phyloP scores from a whole-genome alignment of 1,139 yeast species.

The Protomyces arabidopsidicola region DNA sequence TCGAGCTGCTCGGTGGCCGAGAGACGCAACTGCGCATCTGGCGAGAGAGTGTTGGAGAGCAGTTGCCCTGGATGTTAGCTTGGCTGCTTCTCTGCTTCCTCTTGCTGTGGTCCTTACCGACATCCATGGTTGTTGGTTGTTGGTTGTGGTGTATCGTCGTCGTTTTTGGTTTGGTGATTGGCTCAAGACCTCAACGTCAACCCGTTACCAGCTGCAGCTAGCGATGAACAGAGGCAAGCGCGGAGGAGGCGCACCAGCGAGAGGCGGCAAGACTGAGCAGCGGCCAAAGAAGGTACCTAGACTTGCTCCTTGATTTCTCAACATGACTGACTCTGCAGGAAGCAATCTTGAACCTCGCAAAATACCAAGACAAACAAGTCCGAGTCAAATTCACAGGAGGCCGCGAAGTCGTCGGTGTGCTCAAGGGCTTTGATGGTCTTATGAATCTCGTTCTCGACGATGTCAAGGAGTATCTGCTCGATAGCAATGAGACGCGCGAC shows the following conservation, averaged over 20 bases:
- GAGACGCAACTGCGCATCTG: conserved; percentile 51
- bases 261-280: conserved; percentile 4
- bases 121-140: not conserved
- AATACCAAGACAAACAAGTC: conserved; percentile 67
- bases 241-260: conserved; percentile 50
- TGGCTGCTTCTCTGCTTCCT: not conserved
- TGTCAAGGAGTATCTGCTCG: conserved; percentile 59
- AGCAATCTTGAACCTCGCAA: conserved; percentile 77
- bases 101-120: not conserved
- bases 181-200: too few species aligned
- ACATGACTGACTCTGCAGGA: conserved; percentile 53
- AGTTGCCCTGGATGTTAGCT: conserved; percentile 9
- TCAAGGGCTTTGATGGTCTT: conserved; percentile 87
- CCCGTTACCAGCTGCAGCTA: not conserved
- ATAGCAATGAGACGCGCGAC: conserved; percentile 49
- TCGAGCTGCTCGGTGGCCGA: conserved; percentile 77
- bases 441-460: conserved; percentile 90
- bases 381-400: conserved; percentile 87
- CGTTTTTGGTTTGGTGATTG: conserved; percentile 10
- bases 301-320: not conserved
- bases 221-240: conserved; percentile 23
- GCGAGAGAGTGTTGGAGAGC: conserved; percentile 23
- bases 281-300: conserved; percentile 16
- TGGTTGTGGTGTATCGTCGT: not conserved
- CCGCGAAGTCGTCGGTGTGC: conserved; percentile 65